Evolutionary conservation across 371 early-diverging fungal species (phyloP), one percentile per base, ranked within the genome.

Genomic region (Mucor velutinosus): DNA sequence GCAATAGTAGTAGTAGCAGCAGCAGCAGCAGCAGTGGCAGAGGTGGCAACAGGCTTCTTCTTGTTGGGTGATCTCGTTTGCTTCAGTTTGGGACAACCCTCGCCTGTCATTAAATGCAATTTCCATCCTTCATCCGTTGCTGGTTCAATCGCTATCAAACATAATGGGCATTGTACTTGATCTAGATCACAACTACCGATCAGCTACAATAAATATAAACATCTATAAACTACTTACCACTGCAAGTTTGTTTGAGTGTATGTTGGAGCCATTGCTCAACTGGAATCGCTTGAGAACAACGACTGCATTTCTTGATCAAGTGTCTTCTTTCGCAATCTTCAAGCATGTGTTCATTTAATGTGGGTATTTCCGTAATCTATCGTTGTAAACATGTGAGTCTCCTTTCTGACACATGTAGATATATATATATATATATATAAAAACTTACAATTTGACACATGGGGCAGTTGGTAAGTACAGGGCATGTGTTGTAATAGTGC

Each of bases 401-500:
- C 2, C 2, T 27, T 3, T n/a, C 37, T 47, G 6, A 3, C 11
- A 14, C n/a, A n/a, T n/a, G n/a, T n/a, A n/a, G n/a, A n/a, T n/a
- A n/a, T n/a, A n/a, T n/a, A n/a, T n/a, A n/a, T n/a, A n/a, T n/a
- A n/a, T n/a, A n/a, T 33, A 30, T 3, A 30, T 2, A 39, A 21
- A 5, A 21, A 75, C 87, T 75, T 81, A 92, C 92, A 68, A 84
- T 83, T 63, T 87, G 82, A 73, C 94, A 94, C 51, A 83, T 71
- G 1, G 91, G 84, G 62, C 94, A 94, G 29, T 85, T 86, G 39
- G 86, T 86, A 15, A 92, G 76, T 66, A 90, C 81, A 14, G 90
- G 88, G 62, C 94, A 94, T 7, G 88, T 86, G 21, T 84, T 81
- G 86, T 93, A 93, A 64, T 93, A 93, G 67, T 94, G 94, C 7